These are phyloP conservation scores for Phyllostachys edulis DNA, from an alignment of 176 grass and related monocot species.

Conservation along the genomic window DNA sequence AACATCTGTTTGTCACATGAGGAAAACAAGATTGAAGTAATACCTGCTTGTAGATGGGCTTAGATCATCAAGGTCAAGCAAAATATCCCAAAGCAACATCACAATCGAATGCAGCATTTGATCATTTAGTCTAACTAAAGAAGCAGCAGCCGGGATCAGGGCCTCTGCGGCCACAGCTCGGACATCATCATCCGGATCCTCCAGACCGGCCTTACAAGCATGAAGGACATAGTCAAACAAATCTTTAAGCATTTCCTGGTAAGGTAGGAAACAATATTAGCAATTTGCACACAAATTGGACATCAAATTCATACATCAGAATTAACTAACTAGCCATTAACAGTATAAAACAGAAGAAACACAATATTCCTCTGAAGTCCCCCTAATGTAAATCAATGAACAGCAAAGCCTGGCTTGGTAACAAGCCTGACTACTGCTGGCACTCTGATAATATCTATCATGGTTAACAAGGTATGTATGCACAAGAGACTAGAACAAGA, in stretches of 20 bases:
- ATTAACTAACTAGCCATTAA: conserved; percentile 7
- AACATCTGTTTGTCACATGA: not conserved
- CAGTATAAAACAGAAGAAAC: not conserved
- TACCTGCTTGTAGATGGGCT: conserved; percentile 99
- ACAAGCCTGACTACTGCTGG: not conserved
- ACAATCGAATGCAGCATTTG: conserved; percentile 78
- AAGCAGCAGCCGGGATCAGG: conserved; percentile 82
- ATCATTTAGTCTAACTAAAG: conserved; percentile 85
- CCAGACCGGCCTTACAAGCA: conserved; percentile 94
- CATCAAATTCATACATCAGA: conserved; percentile 11
- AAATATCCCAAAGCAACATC: conserved; percentile 99
- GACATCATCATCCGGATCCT: conserved; percentile 98
- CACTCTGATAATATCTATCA: not conserved
- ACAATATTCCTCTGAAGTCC: not conserved
- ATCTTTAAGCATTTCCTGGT: conserved; percentile 87
- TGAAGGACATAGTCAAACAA: conserved; percentile 78
- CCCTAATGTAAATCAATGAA: not conserved
- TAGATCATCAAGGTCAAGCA: conserved; percentile 96
- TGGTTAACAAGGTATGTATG: not conserved
- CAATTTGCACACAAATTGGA: conserved; percentile 12
- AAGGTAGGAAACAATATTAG: conserved; percentile 29
- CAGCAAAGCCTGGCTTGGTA: conserved; percentile 4
- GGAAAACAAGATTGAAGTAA: conserved; percentile 20
- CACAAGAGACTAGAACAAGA: not conserved
- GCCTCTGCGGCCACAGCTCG: conserved; percentile 97